Base-by-base conservation (phyloP, 768 basidiomycete genomes). In the Hortiboletus flavorubellus region DNA sequence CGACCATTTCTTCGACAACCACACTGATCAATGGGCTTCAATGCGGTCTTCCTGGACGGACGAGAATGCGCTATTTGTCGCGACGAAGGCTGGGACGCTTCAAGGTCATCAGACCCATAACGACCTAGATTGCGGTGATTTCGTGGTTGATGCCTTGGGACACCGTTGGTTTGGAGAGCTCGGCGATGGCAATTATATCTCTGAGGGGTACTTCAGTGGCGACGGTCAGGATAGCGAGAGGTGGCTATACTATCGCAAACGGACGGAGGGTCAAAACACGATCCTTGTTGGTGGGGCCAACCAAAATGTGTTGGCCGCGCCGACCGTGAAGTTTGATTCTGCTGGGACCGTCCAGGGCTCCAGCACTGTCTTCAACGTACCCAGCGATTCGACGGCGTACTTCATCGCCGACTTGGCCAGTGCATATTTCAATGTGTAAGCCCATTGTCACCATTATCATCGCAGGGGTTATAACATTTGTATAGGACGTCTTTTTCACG, bases 211-310 rank as follows among this genome's bases (percentile, higher is more conserved):
- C 76, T 99, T 99, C 78, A 75, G 70, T 31, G 82, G 69, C 54
- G 92, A 91, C 60, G 67, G 71, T 0, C 93, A 96, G 69, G 73
- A 77, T 55, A 80, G 85, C 45, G 68, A 75, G 23, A 80, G 96
- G 51, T 98, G 94, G 95, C 64, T 81, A 58, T 98, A 97, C 76
- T 99, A 97, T 79, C 82, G 95, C 68, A 98, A 95, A 79, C 84
- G 86, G 74, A 97, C 96, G 5, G 93, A 96, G 73, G 97, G 97
- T 3, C 97, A 99, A 76, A 99, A 98, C 77, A 94, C 93, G 6
- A 78, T 99, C 59, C 65, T 95, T 50, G 79, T 98, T 60, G 80
- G 80, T 62, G 74, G 76, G 58, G 67, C 73, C 33, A 98, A 98
- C 75, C 97, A 99, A 74, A 80, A 85, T 56, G 91, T 97, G 44